Base-by-base conservation (phyloP, 31 red algal genomes). In the Endocladia muricata region DNA sequence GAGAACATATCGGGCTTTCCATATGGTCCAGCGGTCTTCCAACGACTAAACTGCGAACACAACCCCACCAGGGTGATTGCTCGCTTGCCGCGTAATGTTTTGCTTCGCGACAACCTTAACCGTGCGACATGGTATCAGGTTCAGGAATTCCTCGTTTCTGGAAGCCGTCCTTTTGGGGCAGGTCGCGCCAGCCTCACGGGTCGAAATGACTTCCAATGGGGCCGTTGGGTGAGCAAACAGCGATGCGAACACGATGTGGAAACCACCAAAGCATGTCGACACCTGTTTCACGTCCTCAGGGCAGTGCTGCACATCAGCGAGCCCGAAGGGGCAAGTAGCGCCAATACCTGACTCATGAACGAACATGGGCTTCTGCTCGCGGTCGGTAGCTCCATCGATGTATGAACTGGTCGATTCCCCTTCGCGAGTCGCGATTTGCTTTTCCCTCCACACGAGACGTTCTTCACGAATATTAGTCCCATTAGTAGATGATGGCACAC, bases 1-100 rank as follows among this genome's bases (percentile, higher is more conserved):
- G 29, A 72, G 43, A 9, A 48, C 68, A 0, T 72, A 48, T 13
- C 68, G 35, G 23, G 35, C 68, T 43, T 72, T 72, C 23, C 6
- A 72, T 51, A 29, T 72, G 0, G 3, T 42, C 40, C 51, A 21
- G 3, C 38, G 0, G 7, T 72, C 0, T 13, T 33, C 35, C 23
- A 8, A 47, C 7, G 35, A 72, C 35, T n/a, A 0, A 22, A 72
- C 51, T 22, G 9, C 25, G 36, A 61, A 15, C 4, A 30, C 48
- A 31, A 76, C 57, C 15, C 15, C 0, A 17, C 51, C 37, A 4
- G 6, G 44, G 28, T 40, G 31, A 35, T 11, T 4, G 36, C 60
- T 60, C 0, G 8, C 49, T 37, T 76, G 51, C 3, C 8, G 34
- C 28, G 49, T 0, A 40, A 76, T 61, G 3, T 76, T 54, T 47